Evolutionary conservation across 495 filamentous ascomycete genomes (phyloP), one percentile per base, ranked within the genome.

Genomic region (Trichoderma asperelloides): DNA sequence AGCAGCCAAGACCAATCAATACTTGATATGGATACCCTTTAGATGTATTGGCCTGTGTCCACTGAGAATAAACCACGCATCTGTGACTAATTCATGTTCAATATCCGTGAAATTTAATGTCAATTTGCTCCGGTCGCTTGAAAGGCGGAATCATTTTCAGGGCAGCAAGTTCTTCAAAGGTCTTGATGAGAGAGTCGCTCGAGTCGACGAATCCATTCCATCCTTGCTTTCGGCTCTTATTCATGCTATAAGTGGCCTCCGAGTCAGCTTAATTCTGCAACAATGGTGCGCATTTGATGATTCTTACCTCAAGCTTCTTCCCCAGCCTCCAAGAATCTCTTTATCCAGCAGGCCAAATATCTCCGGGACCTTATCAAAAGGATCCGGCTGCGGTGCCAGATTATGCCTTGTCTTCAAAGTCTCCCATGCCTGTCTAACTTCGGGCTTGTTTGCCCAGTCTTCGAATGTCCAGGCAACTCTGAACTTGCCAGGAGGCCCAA

Each of bases 341-440:
- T 2, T n/a, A 9, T 55, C 21, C 49, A 55, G 11, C 4, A 55
- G n/a, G 16, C 49, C n/a, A 25, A 55, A 55, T 2, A 55, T 55
- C 2, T 25, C n/a, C 49, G 16, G 49, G 5, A 21, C 16, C 49
- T 55, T 55, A 25, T 55, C n/a, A n/a, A 25, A 55, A 6, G 49
- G 49, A 55, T 55, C 49, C 1, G n/a, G 18, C n/a, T 55, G 8
- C 0, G 49, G 21, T 25, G 49, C 21, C 1, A 55, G 0, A 25
- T 55, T 25, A n/a, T 21, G n/a, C n/a, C n/a, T 11, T 25, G 49
- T 8, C 7, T 55, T 55, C 49, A 21, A 81, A 67, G 41, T 45
- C 41, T 45, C 41, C 41, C 41, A 45, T 45, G 41, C 41, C 41
- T 18, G 12, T 18, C 16, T 45, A 12, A 55, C 49, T 55, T 55